phyloP scores from a whole-genome alignment of 345 rosid genomes.

The Noccaea caerulescens region DNA sequence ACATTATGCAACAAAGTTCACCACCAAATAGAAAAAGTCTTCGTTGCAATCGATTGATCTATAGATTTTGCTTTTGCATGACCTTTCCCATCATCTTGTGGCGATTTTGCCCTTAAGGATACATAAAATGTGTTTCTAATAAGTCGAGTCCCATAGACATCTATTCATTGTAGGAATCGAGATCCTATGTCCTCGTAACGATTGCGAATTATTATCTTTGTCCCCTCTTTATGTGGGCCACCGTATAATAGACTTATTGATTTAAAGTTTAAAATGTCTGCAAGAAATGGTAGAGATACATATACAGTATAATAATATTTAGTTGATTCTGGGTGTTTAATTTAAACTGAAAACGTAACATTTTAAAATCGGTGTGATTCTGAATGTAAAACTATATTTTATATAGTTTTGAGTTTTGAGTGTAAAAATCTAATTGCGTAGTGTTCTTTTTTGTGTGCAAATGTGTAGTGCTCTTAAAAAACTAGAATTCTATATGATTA shows the following conservation, averaged over 20 bases:
- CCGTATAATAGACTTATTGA: neutral
- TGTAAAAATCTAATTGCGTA: no score
- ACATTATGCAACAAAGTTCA: constrained; percentile 39
- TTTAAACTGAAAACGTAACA: no score
- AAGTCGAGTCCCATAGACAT: constrained; percentile 39
- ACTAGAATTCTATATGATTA: no score
- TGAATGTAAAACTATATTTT: no score
- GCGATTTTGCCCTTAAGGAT: constrained; percentile 54
- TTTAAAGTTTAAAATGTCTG: constrained; percentile 26
- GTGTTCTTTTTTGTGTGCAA: no score
- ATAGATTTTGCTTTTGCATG: constrained; percentile 40
- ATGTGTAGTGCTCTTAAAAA: no score
- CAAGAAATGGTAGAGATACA: constrained; percentile 11
- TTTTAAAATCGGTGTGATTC: no score
- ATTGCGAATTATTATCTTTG: constrained; percentile 32
- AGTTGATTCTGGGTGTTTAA: neutral
- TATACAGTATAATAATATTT: neutral
- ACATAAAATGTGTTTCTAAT: constrained; percentile 43
- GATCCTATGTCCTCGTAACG: constrained; percentile 43
- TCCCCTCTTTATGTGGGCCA: constrained; percentile 42
- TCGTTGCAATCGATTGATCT: constrained; percentile 42
- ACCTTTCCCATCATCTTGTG: constrained; percentile 59
- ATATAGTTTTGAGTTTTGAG: no score
- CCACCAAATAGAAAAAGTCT: constrained; percentile 44
- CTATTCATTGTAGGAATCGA: constrained; percentile 39